Percentiles rank a stretch among this genome's conserved stretches.
These are phyloP conservation scores for Kalanchoe fedtschenkoi DNA, from an alignment of 164 flowering plant species.

Conservation along the genomic window DNA sequence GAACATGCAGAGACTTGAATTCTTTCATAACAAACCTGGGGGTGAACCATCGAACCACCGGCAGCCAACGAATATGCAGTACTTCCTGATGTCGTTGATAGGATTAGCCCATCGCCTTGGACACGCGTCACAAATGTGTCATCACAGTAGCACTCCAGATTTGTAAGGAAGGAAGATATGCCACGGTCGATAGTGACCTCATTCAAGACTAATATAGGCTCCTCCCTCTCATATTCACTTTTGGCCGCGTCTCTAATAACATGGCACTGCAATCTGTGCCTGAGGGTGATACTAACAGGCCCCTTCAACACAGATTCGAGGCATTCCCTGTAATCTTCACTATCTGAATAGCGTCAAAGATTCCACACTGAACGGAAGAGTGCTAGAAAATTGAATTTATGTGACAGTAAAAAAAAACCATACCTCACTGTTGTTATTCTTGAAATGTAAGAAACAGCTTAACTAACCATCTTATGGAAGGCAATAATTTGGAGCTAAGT, in stretches of 20 bases:
- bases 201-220: conserved; percentile 76
- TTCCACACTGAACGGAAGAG: not conserved
- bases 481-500: not conserved
- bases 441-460: too few relatives aligned
- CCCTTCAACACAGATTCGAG: conserved; percentile 69
- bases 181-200: conserved; percentile 99
- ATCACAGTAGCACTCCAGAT: conserved; percentile 93
- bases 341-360: conserved; percentile 48
- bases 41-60: conserved; percentile 99
- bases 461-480: too few relatives aligned
- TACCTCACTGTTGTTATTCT: too few relatives aligned
- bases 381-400: not conserved
- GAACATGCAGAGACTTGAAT: too few relatives aligned
- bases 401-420: too few relatives aligned
- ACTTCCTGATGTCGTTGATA: conserved; percentile 97
- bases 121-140: conserved; percentile 77
- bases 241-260: conserved; percentile 69
- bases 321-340: conserved; percentile 67
- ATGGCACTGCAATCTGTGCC: conserved; percentile 85
- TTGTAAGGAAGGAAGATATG: conserved; percentile 82
- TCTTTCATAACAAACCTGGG: conserved; percentile 50
- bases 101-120: conserved; percentile 93
- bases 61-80: conserved; percentile 98
- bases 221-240: conserved; percentile 73
- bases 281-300: conserved; percentile 83